These are phyloP conservation scores for Morella rubra DNA, from an alignment of 306 rosid genomes.

Conservation along the genomic window DNA sequence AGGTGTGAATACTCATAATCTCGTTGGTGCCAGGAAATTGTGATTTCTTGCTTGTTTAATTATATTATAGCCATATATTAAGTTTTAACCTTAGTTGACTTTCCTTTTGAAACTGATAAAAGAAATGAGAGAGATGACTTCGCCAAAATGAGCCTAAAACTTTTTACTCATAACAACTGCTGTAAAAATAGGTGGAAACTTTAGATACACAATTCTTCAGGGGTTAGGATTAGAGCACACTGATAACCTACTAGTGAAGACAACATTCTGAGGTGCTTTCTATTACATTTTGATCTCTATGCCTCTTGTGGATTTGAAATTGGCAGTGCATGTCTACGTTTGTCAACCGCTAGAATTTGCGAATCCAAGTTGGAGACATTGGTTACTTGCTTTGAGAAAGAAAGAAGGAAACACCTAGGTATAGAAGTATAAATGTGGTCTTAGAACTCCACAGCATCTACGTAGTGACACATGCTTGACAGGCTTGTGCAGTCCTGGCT, in stretches of 20 bases:
- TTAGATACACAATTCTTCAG: background rate
- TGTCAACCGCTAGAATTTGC: background rate
- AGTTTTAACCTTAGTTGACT: background rate
- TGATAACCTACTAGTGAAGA: background rate
- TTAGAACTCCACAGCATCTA: too few species aligned
- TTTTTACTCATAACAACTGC: too few species aligned
- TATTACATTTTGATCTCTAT: too few species aligned
- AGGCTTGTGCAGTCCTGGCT: too few species aligned
- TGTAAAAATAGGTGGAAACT: background rate
- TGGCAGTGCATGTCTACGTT: background rate
- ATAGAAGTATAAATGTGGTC: background rate
- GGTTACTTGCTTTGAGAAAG: background rate
- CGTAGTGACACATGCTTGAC: too few species aligned
- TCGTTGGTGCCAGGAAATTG: background rate
- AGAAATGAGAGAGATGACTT: background rate
- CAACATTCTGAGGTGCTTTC: background rate
- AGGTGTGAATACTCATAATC: background rate
- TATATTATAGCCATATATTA: background rate
- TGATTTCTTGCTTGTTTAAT: background rate
- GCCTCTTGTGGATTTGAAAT: background rate
- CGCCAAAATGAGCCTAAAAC: background rate
- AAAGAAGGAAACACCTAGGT: background rate
- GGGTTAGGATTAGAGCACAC: background rate
- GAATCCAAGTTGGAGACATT: background rate
- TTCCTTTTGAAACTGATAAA: background rate